A percentile compares a stretch with the other conserved stretches of the same genome.
phyloP scores from a whole-genome alignment of 1,284 basidiomycete genomes.

The Moesziomyces globuligerus region DNA sequence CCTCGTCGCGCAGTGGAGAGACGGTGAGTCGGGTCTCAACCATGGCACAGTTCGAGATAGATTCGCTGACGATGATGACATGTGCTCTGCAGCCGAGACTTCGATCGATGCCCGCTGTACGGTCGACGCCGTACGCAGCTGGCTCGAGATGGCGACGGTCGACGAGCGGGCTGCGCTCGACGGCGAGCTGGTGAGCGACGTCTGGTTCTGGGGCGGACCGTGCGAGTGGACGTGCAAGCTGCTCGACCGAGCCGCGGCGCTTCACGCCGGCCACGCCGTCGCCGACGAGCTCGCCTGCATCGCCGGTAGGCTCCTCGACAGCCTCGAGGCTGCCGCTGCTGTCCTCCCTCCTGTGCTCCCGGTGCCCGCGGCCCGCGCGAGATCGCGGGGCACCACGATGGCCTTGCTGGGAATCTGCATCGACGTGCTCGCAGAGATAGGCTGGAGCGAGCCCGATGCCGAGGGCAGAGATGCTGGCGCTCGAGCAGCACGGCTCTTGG shows the following conservation, averaged over 20 bases:
- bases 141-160: slow-evolving; percentile 10
- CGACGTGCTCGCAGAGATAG: slow-evolving; percentile 10
- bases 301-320: slow-evolving; percentile 5
- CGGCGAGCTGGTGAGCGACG: not conserved
- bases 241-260: not conserved
- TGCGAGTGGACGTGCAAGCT: slow-evolving; percentile 8
- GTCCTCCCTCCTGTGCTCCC: too few relatives aligned
- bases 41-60: not conserved
- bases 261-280: not conserved
- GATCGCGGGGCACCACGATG: not conserved
- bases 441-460: not conserved
- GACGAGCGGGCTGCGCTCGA: slow-evolving; percentile 9
- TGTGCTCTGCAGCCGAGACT: slow-evolving; percentile 1
- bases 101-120: slow-evolving; percentile 25
- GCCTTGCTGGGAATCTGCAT: slow-evolving; percentile 16
- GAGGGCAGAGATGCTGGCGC: not conserved
- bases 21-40: slow-evolving; percentile 4
- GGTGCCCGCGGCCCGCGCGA: too few relatives aligned
- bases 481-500: not conserved
- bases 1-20: slow-evolving; percentile 20
- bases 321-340: slow-evolving; percentile 7
- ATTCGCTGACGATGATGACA: not conserved
- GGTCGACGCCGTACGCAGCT: slow-evolving; percentile 16
- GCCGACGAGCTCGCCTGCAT: not conserved
- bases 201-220: slow-evolving; percentile 5